A percentile compares a stretch with the other conserved stretches of the same genome.
These are phyloP conservation scores for Arabis hirsuta DNA, from an alignment of 345 rosid genomes.

Conservation along the genomic window DNA sequence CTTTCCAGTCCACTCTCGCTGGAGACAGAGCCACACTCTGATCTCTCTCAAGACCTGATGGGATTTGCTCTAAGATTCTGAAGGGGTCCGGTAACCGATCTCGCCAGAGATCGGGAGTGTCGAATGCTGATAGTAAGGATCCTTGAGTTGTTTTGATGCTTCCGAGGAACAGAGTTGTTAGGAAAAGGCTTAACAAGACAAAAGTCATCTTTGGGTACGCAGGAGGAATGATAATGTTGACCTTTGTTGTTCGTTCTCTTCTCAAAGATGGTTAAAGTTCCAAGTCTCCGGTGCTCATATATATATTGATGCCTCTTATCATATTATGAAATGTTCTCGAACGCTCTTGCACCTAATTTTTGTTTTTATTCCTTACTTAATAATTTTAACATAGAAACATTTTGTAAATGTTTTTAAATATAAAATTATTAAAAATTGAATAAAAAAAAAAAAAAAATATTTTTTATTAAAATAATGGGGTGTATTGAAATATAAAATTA, in stretches of 20 bases:
- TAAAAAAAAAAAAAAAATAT: too few species aligned
- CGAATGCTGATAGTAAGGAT: conserved; percentile 50
- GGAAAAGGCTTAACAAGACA: conserved; percentile 18
- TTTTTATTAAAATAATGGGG: too few species aligned
- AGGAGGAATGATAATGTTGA: background rate
- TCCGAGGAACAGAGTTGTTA: conserved; percentile 33
- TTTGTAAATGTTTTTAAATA: too few species aligned
- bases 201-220: conserved; percentile 25
- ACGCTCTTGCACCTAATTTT: conserved; percentile 19
- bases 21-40: conserved; percentile 51
- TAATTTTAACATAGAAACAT: background rate
- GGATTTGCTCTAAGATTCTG: conserved; percentile 66
- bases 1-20: conserved; percentile 83
- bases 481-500: too few species aligned
- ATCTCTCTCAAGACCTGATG: conserved; percentile 57
- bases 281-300: background rate
- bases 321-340: conserved; percentile 35
- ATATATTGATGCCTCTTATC: conserved; percentile 15
- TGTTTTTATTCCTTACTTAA: background rate
- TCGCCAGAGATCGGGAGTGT: conserved; percentile 52
- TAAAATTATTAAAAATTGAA: too few species aligned
- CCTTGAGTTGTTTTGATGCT: conserved; percentile 33
- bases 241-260: conserved; percentile 16
- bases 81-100: conserved; percentile 60
- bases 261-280: background rate